Conservation (phyloP, 805 yeast species). For the Metschnikowia henanensis region DNA sequence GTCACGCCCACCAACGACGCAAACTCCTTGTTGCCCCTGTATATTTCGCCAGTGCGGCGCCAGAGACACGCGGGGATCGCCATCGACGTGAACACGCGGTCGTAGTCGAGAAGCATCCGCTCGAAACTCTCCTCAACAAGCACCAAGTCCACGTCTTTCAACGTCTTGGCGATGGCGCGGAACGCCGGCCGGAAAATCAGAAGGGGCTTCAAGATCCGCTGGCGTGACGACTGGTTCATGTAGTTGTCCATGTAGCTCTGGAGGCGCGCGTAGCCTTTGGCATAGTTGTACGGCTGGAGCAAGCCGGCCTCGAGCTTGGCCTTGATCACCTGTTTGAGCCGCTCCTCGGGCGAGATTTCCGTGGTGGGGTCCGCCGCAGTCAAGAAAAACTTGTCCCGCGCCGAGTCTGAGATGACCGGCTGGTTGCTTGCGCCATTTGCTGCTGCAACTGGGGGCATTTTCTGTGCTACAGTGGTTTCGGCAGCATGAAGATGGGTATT, state of each 20-base stretch:
- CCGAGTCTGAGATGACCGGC: constrained; percentile 64
- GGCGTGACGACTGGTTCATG: constrained; percentile 82
- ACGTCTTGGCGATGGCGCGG: constrained; percentile 84
- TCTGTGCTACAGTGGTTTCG: constrained; percentile 1
- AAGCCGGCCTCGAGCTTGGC: constrained; percentile 95
- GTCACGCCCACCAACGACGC: constrained; percentile 88
- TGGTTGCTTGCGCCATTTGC: constrained; percentile 21
- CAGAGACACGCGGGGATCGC: constrained; percentile 97
- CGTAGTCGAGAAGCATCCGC: constrained; percentile 89
- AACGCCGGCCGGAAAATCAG: constrained; percentile 90
- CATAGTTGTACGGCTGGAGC: constrained; percentile 89
- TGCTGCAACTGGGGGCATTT: neutral
- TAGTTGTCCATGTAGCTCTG: constrained; percentile 91
- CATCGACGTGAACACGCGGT: constrained; percentile 94
- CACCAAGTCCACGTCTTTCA: constrained; percentile 88
- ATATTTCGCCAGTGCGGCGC: constrained; percentile 96
- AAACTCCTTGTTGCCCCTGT: constrained; percentile 93
- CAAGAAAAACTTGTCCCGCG: constrained; percentile 87
- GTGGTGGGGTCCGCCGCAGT: constrained; percentile 98
- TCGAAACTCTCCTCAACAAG: constrained; percentile 93
- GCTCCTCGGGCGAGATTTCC: constrained; percentile 90
- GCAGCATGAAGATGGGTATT: constrained; percentile 9
- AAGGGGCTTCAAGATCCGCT: constrained; percentile 81
- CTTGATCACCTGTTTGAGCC: constrained; percentile 88
- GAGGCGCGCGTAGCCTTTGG: constrained; percentile 86